phyloP scores from a whole-genome alignment of 1,284 basidiomycete species.

The Microbotryum scabiosae region DNA sequence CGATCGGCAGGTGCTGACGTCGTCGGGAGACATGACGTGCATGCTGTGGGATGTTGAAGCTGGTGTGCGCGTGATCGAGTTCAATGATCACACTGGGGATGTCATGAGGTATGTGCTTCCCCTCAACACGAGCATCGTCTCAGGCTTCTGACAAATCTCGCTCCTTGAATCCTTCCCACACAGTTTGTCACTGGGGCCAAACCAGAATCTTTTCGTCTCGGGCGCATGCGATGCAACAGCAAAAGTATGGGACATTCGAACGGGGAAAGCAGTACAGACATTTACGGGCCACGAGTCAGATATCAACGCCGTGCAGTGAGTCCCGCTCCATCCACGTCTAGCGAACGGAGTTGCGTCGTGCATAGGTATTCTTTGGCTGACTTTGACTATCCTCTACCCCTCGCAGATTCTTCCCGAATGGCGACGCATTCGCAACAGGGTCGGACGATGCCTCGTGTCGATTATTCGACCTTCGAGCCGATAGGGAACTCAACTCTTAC shows the following conservation, averaged over 20 bases:
- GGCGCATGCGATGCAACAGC: slow-evolving; percentile 97
- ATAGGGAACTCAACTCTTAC: slow-evolving; percentile 91
- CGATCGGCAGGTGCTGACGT: slow-evolving; percentile 94
- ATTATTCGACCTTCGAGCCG: slow-evolving; percentile 93
- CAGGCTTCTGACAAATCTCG: slow-evolving; percentile 11
- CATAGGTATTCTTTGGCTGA: neutral
- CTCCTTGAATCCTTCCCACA: slow-evolving; percentile 3
- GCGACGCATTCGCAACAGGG: slow-evolving; percentile 95
- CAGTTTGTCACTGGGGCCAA: slow-evolving; percentile 86
- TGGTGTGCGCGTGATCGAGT: slow-evolving; percentile 88
- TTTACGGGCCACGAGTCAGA: slow-evolving; percentile 98
- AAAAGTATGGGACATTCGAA: slow-evolving; percentile 97
- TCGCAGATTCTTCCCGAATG: slow-evolving; percentile 92
- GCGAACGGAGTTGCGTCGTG: too few species aligned
- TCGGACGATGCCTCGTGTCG: slow-evolving; percentile 98
- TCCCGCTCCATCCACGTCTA: slow-evolving; percentile 33
- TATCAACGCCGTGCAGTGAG: slow-evolving; percentile 95
- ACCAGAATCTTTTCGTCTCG: slow-evolving; percentile 92
- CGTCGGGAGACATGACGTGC: slow-evolving; percentile 97
- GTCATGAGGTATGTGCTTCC: slow-evolving; percentile 76
- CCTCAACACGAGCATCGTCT: neutral
- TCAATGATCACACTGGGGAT: slow-evolving; percentile 97
- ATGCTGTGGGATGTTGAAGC: slow-evolving; percentile 99
- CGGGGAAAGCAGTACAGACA: slow-evolving; percentile 92
- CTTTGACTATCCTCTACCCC: neutral